Base-by-base conservation (phyloP, 1,139 yeast species). In the Neolecta irregularis region DNA sequence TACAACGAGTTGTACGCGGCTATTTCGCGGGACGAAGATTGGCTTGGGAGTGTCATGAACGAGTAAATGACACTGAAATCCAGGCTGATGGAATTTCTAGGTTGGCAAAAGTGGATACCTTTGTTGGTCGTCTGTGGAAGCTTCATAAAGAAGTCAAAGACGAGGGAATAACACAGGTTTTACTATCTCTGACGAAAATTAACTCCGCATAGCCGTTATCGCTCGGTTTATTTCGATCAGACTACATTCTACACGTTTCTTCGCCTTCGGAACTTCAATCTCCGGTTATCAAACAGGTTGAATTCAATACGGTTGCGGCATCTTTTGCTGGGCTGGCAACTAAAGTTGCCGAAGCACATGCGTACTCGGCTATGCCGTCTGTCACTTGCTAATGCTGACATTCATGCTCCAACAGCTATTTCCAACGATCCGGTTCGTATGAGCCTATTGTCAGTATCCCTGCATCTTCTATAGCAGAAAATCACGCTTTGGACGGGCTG, bases 251-350 rank as follows among this genome's bases (percentile, higher is more conserved):
- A 29, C 78, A 81, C 48, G 55, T 61, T 20, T 45, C 47, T 8
- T 41, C 46, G 24, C 41, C 44, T 18, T 41, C 39, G 30, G 44
- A 45, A n/a, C 46, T 55, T 13, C 58, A 53, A 13, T 56, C 57
- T 11, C 21, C 21, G 7, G 15, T 20, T 13, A 75, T 88, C 50
- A 85, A 85, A 52, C 98, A 91, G 55, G 85, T 88, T 36, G 99
- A 88, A 53, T 88, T 85, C 60, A 88, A 88, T 55, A 83, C 98
- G 1, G 85, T 88, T 2, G 77, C 94, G 48, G 93, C 88, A 2
- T 83, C 96, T 1, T 88, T 88, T 61, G 95, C 93, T 16, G 95
- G 93, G 0, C 63, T 88, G 37, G 76, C 94, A 1, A 56, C 81
- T 9, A 77, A 75, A 51, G 85, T 81, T 15, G 79, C 92, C 15